Evolutionary conservation across 2,329 filamentous ascomycete genomes (phyloP).

Genomic region (Sclerotinia sclerotiorum): DNA sequence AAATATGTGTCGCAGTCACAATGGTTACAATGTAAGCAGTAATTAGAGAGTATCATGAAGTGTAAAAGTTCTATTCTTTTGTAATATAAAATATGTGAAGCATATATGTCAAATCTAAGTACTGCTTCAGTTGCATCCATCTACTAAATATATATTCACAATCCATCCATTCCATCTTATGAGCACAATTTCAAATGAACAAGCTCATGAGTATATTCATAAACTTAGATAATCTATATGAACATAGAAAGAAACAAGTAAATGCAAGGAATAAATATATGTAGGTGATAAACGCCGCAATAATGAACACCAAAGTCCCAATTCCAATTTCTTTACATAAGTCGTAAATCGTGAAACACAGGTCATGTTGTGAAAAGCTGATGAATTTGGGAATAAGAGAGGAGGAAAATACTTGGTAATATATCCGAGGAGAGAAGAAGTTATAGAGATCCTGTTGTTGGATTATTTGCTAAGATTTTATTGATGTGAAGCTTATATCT

Average conservation of each 20-base stretch:
- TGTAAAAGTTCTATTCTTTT: not conserved
- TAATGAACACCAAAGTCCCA: not conserved
- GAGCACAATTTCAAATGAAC: not conserved
- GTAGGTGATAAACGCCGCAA: not conserved
- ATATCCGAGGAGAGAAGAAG: not conserved
- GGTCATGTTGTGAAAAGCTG: not conserved
- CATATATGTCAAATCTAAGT: not conserved
- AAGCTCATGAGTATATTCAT: not conserved
- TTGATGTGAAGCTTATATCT: not conserved
- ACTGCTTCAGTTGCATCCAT: conserved; percentile 9
- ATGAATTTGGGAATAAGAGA: not conserved
- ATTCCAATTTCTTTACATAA: not conserved
- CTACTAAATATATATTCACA: not conserved
- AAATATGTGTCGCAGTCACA: not conserved
- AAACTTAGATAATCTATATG: not conserved
- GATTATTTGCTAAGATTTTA: not conserved
- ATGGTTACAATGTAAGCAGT: not conserved
- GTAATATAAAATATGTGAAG: not conserved
- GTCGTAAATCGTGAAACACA: not conserved
- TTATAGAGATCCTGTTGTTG: not conserved
- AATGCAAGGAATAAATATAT: not conserved
- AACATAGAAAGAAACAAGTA: not conserved
- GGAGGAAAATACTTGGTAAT: not conserved
- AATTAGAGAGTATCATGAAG: not conserved
- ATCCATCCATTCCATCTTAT: not conserved